phyloP scores from a whole-genome alignment of 345 rosid species.

The Gossypium australe region DNA sequence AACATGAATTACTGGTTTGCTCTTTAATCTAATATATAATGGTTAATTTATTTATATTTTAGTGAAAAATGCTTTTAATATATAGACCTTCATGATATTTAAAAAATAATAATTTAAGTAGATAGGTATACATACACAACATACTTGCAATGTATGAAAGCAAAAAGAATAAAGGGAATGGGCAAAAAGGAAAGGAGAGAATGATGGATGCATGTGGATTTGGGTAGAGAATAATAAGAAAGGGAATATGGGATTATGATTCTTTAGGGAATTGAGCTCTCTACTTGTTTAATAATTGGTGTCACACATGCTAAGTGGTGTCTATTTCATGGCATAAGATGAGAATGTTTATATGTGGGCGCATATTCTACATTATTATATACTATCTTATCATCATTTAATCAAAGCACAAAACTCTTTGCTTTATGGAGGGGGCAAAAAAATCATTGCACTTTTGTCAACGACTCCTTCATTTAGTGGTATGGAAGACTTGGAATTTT shows the following conservation, averaged over 20 bases:
- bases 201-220: background rate
- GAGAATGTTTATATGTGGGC: background rate
- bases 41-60: too few relatives aligned
- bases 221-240: background rate
- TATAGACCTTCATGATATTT: too few relatives aligned
- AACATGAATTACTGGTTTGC: too few relatives aligned
- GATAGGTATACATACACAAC: background rate
- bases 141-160: background rate
- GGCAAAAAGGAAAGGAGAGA: background rate
- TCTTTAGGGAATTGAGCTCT: background rate
- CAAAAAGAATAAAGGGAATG: background rate
- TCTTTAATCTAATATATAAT: too few relatives aligned
- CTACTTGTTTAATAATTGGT: conserved; percentile 2
- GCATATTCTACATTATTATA: background rate
- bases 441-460: background rate
- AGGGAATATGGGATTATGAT: background rate
- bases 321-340: background rate
- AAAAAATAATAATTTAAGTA: background rate
- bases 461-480: too few relatives aligned
- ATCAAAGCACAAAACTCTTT: background rate
- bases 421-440: too few relatives aligned
- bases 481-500: too few relatives aligned
- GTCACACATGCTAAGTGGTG: background rate
- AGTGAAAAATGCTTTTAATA: too few relatives aligned
- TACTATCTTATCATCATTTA: background rate